Base-by-base conservation (phyloP, 371 early-diverging fungal genomes). In the Phascolomyces articulosus region DNA sequence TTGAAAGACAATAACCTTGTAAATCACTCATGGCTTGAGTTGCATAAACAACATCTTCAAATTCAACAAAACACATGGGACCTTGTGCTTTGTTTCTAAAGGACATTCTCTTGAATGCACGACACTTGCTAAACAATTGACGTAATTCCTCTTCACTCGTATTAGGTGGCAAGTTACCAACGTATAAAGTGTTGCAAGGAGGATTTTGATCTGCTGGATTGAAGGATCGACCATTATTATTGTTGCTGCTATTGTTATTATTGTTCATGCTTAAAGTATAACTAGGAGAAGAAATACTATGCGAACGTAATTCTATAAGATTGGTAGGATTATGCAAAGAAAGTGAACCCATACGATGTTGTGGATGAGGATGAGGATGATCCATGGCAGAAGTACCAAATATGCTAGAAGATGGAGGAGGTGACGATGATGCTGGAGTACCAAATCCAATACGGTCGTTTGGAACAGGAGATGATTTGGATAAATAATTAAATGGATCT, bases 31-130 rank as follows among this genome's bases (percentile, higher is more conserved):
- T 85, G 16, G 96, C 95, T 58, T 90, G 86, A 26, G 93, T 91
- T 26, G 98, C 97, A 80, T 79, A 94, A 11, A 83, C 81, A 21
- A 96, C 91, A 78, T 90, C 91, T 58, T 95, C 96, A 85, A 98
- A 98, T 85, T 97, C 92, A 31, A 90, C 91, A 85, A 91, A 91
- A 80, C 97, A 96, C 95, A 96, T 97, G 29, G 96, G 97, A 0
- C 97, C 96, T 55, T 81, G 79, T 40, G 90, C 40, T 65, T 96
- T 92, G 53, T 86, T 85, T 41, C 93, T 89, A 87, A 93, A 96
- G 55, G 90, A 90, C 80, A 98, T 82, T 34, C 97, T 90, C 64
- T 92, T 91, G 85, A 91, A 98, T 0, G 96, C 96, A 34, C 79
- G 73, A 63, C 92, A 90, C 11, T 75, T 71, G 8, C 85, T 79